phyloP scores from a whole-genome alignment of 257 asterid species.

The Henckelia pumila region DNA sequence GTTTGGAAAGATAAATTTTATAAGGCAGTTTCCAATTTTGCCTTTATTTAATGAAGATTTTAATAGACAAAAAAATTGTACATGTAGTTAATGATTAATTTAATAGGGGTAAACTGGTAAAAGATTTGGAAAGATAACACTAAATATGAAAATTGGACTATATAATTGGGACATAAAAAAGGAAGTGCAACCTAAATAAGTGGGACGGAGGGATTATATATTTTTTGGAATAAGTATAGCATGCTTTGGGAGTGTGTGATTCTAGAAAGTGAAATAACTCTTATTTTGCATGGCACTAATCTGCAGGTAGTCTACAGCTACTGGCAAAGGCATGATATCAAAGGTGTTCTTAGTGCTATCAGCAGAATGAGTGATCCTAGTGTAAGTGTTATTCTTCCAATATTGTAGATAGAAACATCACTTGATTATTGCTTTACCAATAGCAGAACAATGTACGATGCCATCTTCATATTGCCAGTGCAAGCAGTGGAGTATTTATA shows the following conservation, averaged over 20 bases:
- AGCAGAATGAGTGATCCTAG: constrained; percentile 83
- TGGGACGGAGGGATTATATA: too few species aligned
- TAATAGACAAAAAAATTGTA: too few species aligned
- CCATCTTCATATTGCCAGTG: constrained; percentile 20
- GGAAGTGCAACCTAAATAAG: too few species aligned
- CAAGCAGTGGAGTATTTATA: constrained; percentile 15
- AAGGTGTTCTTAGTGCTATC: constrained; percentile 69
- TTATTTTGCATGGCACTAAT: constrained; percentile 2
- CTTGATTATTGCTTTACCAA: constrained; percentile 10
- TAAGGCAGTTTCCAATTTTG: too few species aligned
- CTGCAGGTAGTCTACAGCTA: constrained; percentile 65
- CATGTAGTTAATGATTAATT: too few species aligned
- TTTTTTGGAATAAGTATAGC: not conserved
- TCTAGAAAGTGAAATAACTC: not conserved
- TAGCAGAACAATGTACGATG: constrained; percentile 19
- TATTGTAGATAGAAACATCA: constrained; percentile 13
- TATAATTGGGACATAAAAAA: too few species aligned
- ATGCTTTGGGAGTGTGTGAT: not conserved
- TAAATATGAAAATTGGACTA: too few species aligned
- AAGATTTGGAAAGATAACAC: too few species aligned
- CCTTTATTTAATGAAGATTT: too few species aligned
- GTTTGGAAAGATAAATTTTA: too few species aligned
- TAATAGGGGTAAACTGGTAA: too few species aligned
- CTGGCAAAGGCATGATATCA: constrained; percentile 89
- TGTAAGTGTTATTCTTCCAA: constrained; percentile 44